phyloP scores from a whole-genome alignment of 768 basidiomycete species.

The Sporobolomyces phaffii region DNA sequence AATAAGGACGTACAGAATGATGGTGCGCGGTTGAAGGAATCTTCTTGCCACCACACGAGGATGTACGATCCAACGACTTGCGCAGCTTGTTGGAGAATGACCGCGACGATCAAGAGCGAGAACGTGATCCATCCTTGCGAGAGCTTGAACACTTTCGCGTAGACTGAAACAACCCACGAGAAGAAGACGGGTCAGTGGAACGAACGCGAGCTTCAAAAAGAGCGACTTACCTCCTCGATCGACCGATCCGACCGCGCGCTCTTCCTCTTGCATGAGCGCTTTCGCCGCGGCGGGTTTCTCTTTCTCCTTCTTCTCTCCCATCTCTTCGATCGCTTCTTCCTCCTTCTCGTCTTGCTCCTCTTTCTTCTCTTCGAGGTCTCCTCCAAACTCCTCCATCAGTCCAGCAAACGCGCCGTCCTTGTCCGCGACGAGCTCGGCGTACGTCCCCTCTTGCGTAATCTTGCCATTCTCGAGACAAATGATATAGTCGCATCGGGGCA shows the following conservation, averaged over 20 bases:
- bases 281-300: conserved; percentile 40
- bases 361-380: conserved; percentile 43
- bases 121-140: conserved; percentile 62
- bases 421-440: conserved; percentile 61
- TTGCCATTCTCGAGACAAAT: conserved; percentile 69
- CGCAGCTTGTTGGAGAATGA: conserved; percentile 64
- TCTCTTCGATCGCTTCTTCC: conserved; percentile 14
- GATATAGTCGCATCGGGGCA: conserved; percentile 77
- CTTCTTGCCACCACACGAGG: conserved; percentile 81
- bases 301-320: not conserved
- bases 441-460: conserved; percentile 75
- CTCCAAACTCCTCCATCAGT: conserved; percentile 62
- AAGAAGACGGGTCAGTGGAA: not conserved
- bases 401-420: conserved; percentile 62
- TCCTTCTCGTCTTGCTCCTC: conserved; percentile 21
- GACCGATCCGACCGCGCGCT: conserved; percentile 62
- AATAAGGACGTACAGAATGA: conserved; percentile 55
- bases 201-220: not conserved
- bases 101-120: conserved; percentile 59
- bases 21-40: conserved; percentile 56
- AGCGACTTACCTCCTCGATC: conserved; percentile 8
- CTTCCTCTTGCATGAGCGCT: conserved; percentile 73
- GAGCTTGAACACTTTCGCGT: conserved; percentile 58
- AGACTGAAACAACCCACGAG: conserved; percentile 48
- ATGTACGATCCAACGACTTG: conserved; percentile 63